phyloP scores from a whole-genome alignment of 768 basidiomycete species.

The Hygrophoropsis aurantiaca region DNA sequence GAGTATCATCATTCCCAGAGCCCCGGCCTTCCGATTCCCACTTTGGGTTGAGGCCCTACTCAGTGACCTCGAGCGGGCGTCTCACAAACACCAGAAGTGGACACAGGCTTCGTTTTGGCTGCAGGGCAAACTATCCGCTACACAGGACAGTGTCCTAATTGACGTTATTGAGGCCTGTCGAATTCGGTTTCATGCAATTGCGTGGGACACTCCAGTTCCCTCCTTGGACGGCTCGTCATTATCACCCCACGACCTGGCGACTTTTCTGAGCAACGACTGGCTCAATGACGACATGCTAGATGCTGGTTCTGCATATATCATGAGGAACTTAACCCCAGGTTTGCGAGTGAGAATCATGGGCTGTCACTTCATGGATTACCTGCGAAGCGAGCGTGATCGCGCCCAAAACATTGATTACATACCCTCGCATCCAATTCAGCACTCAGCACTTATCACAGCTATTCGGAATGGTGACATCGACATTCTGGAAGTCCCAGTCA shows the following conservation, averaged over 20 bases:
- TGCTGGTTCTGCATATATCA: constrained; percentile 1
- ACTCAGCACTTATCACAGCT: neutral
- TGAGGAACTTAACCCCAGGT: neutral
- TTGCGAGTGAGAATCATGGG: too few species aligned
- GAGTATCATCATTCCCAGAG: too few species aligned
- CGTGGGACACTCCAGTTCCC: neutral
- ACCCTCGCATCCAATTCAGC: too few species aligned
- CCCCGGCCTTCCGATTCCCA: too few species aligned
- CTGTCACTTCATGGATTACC: neutral
- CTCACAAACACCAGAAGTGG: too few species aligned
- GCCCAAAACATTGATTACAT: neutral
- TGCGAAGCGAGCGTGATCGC: neutral
- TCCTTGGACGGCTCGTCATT: neutral
- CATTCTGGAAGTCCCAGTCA: constrained; percentile 4
- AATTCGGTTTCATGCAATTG: neutral
- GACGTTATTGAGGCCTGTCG: neutral
- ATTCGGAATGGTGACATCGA: neutral
- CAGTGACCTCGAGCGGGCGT: too few species aligned
- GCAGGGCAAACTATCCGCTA: too few species aligned
- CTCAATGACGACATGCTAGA: constrained; percentile 9
- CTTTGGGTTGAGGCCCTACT: too few species aligned
- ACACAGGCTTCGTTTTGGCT: too few species aligned
- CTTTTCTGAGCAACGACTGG: constrained; percentile 4
- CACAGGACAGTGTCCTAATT: too few species aligned
- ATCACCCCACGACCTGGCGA: neutral